phyloP scores from a whole-genome alignment of 805 yeast species.

The Metschnikowia matae region DNA sequence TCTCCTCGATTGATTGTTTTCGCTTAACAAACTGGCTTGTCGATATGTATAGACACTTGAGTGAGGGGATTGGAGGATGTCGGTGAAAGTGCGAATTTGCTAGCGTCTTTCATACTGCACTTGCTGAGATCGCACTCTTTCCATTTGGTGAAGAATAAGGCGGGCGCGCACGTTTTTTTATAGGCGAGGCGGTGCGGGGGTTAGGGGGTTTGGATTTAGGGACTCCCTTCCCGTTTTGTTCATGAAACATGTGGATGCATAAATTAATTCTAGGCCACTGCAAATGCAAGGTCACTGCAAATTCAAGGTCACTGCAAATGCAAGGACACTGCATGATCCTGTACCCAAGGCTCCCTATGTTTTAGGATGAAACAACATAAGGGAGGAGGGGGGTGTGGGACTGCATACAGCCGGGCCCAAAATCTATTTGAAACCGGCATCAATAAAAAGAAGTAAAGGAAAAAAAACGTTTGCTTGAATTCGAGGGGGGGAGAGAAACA shows the following conservation, averaged over 20 bases:
- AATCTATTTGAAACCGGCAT: too few species aligned
- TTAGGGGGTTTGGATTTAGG: neutral
- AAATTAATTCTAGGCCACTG: neutral
- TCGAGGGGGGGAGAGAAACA: too few species aligned
- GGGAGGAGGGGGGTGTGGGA: too few species aligned
- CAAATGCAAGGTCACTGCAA: too few species aligned
- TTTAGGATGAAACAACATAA: too few species aligned
- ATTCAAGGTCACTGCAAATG: too few species aligned
- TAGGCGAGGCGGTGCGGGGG: neutral
- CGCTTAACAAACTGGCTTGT: neutral
- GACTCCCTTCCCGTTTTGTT: neutral
- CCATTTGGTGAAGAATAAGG: neutral
- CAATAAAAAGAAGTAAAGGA: too few species aligned
- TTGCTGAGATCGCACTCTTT: neutral
- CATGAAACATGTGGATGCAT: neutral
- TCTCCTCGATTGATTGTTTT: neutral
- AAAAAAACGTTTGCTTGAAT: too few species aligned
- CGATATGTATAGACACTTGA: neutral
- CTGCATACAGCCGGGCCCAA: too few species aligned
- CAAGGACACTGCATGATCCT: too few species aligned
- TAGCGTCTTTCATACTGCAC: neutral
- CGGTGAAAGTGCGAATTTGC: conserved; percentile 1
- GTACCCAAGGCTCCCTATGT: too few species aligned
- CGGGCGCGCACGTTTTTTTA: neutral
- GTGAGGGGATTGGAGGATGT: neutral